A percentile compares a stretch with the other conserved stretches of the same genome.
Conservation (phyloP, 2,329 filamentous ascomycete genomes). For the Cryphonectria japonica region DNA sequence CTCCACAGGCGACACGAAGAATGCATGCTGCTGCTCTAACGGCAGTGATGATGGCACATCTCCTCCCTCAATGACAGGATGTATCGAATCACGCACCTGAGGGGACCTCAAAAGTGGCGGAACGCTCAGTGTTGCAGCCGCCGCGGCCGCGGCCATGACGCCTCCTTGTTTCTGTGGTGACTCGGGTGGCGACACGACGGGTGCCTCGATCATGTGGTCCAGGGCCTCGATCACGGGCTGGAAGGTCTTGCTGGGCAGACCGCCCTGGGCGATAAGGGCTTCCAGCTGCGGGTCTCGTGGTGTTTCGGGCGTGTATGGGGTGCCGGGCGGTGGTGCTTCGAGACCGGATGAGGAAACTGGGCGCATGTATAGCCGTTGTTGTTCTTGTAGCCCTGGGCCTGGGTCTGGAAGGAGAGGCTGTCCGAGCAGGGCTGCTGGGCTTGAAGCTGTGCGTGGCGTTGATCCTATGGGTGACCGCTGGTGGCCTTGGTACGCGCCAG, state of each 20-base stretch:
- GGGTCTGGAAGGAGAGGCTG: neutral
- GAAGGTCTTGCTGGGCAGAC: slow-evolving; percentile 21
- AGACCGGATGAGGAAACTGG: slow-evolving; percentile 16
- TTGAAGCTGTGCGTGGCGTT: neutral
- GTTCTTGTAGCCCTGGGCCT: neutral
- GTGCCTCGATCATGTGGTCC: slow-evolving; percentile 13
- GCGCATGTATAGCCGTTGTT: neutral
- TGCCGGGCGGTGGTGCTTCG: neutral
- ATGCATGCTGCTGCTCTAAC: neutral
- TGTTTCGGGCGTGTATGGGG: slow-evolving; percentile 22
- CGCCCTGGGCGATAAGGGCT: slow-evolving; percentile 19
- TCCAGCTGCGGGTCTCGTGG: slow-evolving; percentile 18
- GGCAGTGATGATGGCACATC: slow-evolving; percentile 4
- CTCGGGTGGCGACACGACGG: neutral
- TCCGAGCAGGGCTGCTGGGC: slow-evolving; percentile 1
- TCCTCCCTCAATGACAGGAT: neutral
- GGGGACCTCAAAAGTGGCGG: neutral
- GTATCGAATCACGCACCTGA: neutral
- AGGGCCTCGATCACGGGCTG: slow-evolving; percentile 19
- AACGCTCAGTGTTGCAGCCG: neutral
- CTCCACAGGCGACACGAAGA: slow-evolving; percentile 13
- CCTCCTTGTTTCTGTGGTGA: slow-evolving; percentile 4
- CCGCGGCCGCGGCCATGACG: neutral
- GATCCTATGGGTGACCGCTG: neutral
- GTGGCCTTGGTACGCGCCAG: slow-evolving; percentile 2